Evolutionary conservation across 495 filamentous ascomycete species (phyloP), one percentile per base, ranked within the genome.

Genomic region (Friedmanniomyces simplex): DNA sequence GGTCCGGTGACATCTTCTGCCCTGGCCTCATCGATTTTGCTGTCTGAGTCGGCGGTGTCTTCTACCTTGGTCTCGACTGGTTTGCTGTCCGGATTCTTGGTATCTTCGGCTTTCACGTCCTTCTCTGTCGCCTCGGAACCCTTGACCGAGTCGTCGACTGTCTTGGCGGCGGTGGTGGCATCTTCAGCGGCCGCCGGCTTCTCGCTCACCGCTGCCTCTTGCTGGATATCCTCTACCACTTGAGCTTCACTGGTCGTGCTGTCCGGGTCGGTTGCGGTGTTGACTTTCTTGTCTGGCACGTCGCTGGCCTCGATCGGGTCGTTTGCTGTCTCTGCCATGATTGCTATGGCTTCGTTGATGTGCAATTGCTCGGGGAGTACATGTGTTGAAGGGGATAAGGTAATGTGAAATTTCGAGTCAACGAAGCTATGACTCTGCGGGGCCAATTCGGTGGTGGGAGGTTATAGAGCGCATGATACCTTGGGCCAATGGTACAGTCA

Each of bases 261-360:
- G 20, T 41, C 36, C 1, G 20, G 34, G 32, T 41, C 24, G 37
- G 51, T 54, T 16, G 51, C 51, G 21, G 22, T 22, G 18, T 14
- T 42, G 16, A 52, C 56, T 21, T 58, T 48, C n/a, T 45, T 32
- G n/a, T 52, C 49, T 21, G 56, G 21, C 2, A 52, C 56, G 37
- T 58, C 56, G n/a, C 18, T 25, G 14, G 50, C 49, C 48, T 45
- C 45, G 49, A 58, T 47, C 7, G 16, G 10, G 26, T 58, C 56
- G 5, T 58, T 10, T 24, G 47, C 47, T 28, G 56, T 34, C 28
- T 58, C 56, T 14, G 49, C 56, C 55, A 57, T 57, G 39, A 12
- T 25, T 25, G 32, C 6, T 41, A 18, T 52, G 32, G 30, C 18
- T 20, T 3, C 5, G 14, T 3, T 20, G 39, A 43, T 5, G 14